phyloP scores from a whole-genome alignment of 257 asterid species.

The Schizonepeta tenuifolia region DNA sequence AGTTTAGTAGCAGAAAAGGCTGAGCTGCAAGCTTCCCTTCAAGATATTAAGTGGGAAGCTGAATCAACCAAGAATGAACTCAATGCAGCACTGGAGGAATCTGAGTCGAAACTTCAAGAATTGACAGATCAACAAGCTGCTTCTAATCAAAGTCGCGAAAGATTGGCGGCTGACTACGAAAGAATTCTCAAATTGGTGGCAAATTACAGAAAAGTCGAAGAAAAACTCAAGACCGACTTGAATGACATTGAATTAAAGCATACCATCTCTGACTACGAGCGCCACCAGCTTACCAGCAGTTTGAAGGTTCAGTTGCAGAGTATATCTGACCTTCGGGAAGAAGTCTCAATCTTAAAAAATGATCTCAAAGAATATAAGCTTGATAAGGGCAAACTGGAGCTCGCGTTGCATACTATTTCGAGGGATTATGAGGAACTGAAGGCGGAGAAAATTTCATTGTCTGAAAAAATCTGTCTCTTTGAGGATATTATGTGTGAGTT shows the following conservation, averaged over 20 bases:
- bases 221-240: slow-evolving; percentile 58
- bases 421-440: slow-evolving; percentile 54
- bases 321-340: slow-evolving; percentile 55
- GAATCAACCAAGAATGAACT: slow-evolving; percentile 42
- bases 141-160: slow-evolving; percentile 41
- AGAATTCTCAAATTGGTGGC: slow-evolving; percentile 48
- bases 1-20: slow-evolving; percentile 47
- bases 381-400: slow-evolving; percentile 61
- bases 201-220: slow-evolving; percentile 60
- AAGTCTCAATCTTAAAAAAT: slow-evolving; percentile 49
- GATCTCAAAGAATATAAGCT: slow-evolving; percentile 47
- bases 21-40: slow-evolving; percentile 50
- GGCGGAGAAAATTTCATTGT: slow-evolving; percentile 52
- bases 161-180: slow-evolving; percentile 55
- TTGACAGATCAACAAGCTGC: slow-evolving; percentile 49
- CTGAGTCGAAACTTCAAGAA: slow-evolving; percentile 45
- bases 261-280: slow-evolving; percentile 68
- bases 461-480: slow-evolving; percentile 45
- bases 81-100: slow-evolving; percentile 36
- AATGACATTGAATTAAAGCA: slow-evolving; percentile 77
- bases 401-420: slow-evolving; percentile 39
- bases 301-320: slow-evolving; percentile 62
- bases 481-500: slow-evolving; percentile 46
- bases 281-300: slow-evolving; percentile 56
- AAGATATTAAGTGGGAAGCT: slow-evolving; percentile 45